These are phyloP conservation scores for Colletotrichum sp. DNA, from an alignment of 2,329 filamentous ascomycete species.

Conservation along the genomic window DNA sequence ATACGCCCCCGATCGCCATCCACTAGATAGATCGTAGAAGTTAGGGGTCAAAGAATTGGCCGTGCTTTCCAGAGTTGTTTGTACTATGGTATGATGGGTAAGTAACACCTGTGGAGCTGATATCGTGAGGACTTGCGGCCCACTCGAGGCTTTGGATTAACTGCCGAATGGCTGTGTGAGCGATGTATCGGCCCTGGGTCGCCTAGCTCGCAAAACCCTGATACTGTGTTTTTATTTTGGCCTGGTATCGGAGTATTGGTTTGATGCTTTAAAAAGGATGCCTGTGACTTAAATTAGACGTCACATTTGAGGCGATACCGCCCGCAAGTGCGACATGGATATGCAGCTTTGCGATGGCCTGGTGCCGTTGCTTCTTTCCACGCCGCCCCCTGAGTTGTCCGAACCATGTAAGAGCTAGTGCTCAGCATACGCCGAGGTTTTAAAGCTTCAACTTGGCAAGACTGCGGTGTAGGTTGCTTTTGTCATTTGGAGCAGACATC, in stretches of 20 bases:
- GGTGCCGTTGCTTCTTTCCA: not conserved
- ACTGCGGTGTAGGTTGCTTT: not conserved
- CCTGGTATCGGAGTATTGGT: not conserved
- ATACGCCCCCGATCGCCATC: no score
- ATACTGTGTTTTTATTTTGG: not conserved
- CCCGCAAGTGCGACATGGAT: not conserved
- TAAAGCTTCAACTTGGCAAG: rapidly evolving
- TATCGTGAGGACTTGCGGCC: not conserved
- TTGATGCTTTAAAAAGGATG: not conserved
- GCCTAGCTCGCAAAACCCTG: not conserved
- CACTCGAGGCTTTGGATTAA: not conserved
- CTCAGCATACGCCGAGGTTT: not conserved
- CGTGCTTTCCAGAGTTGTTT: no score
- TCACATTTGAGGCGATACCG: not conserved
- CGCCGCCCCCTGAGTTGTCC: not conserved
- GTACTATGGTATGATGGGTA: not conserved
- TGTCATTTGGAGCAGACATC: not conserved
- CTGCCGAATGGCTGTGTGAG: not conserved
- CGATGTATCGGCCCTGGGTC: not conserved
- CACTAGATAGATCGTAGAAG: no score
- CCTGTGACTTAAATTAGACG: not conserved
- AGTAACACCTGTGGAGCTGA: not conserved
- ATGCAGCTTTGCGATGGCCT: not conserved
- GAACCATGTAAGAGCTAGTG: not conserved
- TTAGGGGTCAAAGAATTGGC: no score